Base-by-base conservation (phyloP, 768 basidiomycete species). In the Crepidotus variabilis region DNA sequence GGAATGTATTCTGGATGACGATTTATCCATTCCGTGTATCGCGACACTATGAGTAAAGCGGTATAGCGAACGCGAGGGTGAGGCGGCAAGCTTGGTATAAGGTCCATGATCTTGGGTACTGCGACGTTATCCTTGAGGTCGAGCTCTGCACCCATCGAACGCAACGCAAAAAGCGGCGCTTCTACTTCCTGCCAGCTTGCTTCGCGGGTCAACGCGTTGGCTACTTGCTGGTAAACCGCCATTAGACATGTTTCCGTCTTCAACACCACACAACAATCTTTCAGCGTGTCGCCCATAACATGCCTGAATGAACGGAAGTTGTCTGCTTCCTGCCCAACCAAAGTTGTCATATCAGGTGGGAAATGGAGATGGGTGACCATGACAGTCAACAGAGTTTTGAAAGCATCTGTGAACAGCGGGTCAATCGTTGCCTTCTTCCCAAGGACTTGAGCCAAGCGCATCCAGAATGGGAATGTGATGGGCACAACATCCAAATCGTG, bases 401-500 rank as follows among this genome's bases (percentile, higher is more conserved):
- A 98, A 22, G 94, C 89, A 52, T 92, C 85, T 47, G 85, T 63
- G 65, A 98, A 88, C 39, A 90, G 75, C n/a, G 86, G 86, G 0
- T 88, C 79, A 11, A 92, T 82, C 0, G 84, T 80, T 0, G 83
- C 71, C 61, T 79, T 84, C 73, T 93, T 94, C 52, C 87, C 86
- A 22, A 98, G 84, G 54, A 84, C 87, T 65, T 92, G 88, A n/a
- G 94, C 90, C 34, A 99, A 86, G 16, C 90, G 87, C 85, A 93
- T 94, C 97, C 97, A 99, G 78, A 99, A 98, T 24, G 89, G 86
- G 77, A 98, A 98, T 10, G 97, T 98, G 71, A 98, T 95, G 3
- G 90, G 92, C 24, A 97, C 95, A 65, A 98, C 90, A 67, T 98
- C 97, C 56, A 98, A 86, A 68, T 98, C 94, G 14, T 82, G 82